Percentiles rank a stretch among this genome's conserved stretches.
Conservation (phyloP, 805 yeast genomes). For the Scheffersomyces lignosus region DNA sequence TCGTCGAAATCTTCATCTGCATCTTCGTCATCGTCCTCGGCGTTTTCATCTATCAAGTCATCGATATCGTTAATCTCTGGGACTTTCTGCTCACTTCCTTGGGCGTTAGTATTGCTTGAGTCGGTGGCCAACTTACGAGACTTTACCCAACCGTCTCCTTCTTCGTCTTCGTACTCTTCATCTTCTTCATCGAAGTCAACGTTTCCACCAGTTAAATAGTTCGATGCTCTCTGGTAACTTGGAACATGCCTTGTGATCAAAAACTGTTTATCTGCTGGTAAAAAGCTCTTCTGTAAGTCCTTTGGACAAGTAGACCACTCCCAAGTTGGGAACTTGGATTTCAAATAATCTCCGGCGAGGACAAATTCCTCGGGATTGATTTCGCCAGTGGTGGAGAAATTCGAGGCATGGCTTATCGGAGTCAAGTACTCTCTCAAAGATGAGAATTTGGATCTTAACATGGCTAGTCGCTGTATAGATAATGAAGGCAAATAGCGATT, state of each 20-base stretch:
- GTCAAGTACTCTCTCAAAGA: conserved; percentile 90
- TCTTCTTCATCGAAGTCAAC: conserved; percentile 33
- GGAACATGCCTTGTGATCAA: conserved; percentile 90
- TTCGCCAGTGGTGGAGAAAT: conserved; percentile 84
- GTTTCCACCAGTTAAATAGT: conserved; percentile 44
- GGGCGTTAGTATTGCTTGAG: conserved; percentile 4
- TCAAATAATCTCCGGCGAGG: conserved; percentile 89
- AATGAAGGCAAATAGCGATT: background rate
- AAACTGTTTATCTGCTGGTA: conserved; percentile 86
- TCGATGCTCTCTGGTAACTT: conserved; percentile 68
- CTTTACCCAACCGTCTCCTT: conserved; percentile 56
- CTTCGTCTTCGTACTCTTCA: conserved; percentile 23
- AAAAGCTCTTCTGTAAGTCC: conserved; percentile 54
- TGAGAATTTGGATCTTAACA: conserved; percentile 71
- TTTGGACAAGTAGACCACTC: conserved; percentile 60
- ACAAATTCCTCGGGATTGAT: conserved; percentile 96
- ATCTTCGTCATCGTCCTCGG: conserved; percentile 21
- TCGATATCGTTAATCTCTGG: conserved; percentile 44
- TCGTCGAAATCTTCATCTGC: conserved; percentile 31
- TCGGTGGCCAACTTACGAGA: background rate
- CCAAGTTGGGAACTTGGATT: conserved; percentile 95
- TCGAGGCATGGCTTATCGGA: conserved; percentile 84
- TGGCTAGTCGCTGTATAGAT: background rate
- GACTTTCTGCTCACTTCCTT: conserved; percentile 3
- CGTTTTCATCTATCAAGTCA: conserved; percentile 45